phyloP scores from a whole-genome alignment of 139 green algal species.

The Nannochloris sp. region DNA sequence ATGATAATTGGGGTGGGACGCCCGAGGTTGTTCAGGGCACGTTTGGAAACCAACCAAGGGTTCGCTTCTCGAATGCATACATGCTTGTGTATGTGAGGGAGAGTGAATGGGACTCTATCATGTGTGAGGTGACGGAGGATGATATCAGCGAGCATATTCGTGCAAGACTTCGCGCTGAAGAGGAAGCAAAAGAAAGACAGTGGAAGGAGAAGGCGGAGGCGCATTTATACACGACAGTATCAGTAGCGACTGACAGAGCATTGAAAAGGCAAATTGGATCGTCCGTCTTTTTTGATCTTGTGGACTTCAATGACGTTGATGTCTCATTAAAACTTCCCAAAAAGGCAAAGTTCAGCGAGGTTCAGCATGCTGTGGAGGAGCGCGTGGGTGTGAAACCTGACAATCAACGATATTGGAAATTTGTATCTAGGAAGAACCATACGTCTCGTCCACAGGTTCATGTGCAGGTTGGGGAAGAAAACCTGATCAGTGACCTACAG shows the following conservation, averaged over 20 bases:
- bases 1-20: constrained; percentile 87
- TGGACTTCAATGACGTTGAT: constrained; percentile 69
- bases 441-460: constrained; percentile 52
- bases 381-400: constrained; percentile 57
- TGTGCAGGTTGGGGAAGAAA: constrained; percentile 46
- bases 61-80: constrained; percentile 86
- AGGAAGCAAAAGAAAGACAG: constrained; percentile 53
- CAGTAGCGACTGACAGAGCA: constrained; percentile 47
- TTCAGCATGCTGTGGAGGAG: constrained; percentile 58
- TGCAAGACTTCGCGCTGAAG: constrained; percentile 55
- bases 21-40: constrained; percentile 26
- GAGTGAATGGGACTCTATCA: constrained; percentile 72
- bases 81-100: constrained; percentile 96
- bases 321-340: constrained; percentile 55
- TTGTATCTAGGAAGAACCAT: constrained; percentile 66
- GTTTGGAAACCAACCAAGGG: background rate
- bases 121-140: constrained; percentile 62
- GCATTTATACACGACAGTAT: constrained; percentile 78
- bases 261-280: constrained; percentile 61
- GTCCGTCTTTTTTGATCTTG: constrained; percentile 79
- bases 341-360: constrained; percentile 61
- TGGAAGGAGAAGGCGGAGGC: constrained; percentile 73
- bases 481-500: constrained; percentile 5
- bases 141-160: constrained; percentile 78
- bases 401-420: constrained; percentile 86